phyloP scores from a whole-genome alignment of 202 grass and related monocot genomes.

The Digitaria exilis region DNA sequence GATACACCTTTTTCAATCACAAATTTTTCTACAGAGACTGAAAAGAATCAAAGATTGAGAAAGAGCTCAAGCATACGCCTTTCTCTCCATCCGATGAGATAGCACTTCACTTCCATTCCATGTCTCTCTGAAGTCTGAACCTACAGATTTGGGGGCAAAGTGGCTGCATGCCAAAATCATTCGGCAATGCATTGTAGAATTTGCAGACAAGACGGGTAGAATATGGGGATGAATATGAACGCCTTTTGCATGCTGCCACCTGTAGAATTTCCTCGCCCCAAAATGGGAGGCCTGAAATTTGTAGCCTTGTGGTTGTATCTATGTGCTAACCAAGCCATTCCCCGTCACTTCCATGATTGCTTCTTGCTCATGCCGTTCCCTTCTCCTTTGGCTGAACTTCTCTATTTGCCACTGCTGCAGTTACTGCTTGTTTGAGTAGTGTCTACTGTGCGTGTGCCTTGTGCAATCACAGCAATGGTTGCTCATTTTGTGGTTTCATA shows the following conservation, averaged over 20 bases:
- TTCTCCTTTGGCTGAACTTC: constrained; percentile 1
- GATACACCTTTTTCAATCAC: constrained; percentile 23
- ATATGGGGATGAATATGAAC: not conserved
- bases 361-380: not conserved
- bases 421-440: not conserved
- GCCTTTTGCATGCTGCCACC: not conserved
- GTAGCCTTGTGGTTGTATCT: not conserved
- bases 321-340: constrained; percentile 21
- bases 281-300: not conserved
- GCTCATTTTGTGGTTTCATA: not conserved
- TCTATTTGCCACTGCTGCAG: constrained; percentile 1
- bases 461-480: constrained; percentile 29
- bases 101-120: constrained; percentile 22
- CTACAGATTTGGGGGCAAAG: not conserved
- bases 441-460: not conserved
- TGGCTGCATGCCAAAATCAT: constrained; percentile 17
- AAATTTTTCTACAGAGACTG: constrained; percentile 6
- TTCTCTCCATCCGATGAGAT: constrained; percentile 55
- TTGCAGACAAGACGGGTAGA: not conserved
- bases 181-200: constrained; percentile 21
- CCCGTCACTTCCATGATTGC: too few species aligned
- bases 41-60: constrained; percentile 13
- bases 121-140: not conserved
- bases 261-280: not conserved
- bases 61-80: constrained; percentile 19